Conservation (phyloP, 2,329 filamentous ascomycete genomes). For the Fusarium sp. region DNA sequence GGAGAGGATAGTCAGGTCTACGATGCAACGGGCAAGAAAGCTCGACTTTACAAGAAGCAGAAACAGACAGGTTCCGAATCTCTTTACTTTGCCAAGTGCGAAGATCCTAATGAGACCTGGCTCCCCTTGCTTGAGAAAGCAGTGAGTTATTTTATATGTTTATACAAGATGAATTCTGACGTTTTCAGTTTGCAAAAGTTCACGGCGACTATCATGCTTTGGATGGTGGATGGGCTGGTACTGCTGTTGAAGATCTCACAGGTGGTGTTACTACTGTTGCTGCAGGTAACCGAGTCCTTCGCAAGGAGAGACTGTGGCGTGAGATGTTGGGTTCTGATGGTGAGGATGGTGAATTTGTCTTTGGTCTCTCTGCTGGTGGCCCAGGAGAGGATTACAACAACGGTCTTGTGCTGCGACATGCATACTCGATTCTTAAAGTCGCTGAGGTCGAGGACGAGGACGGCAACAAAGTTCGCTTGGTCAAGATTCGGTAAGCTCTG, state of each 20-base stretch:
- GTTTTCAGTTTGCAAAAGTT: constrained; percentile 72
- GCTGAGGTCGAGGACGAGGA: constrained; percentile 57
- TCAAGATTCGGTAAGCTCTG: constrained; percentile 55
- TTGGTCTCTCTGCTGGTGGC: constrained; percentile 55
- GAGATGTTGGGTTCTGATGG: constrained; percentile 74
- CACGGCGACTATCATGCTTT: constrained; percentile 78
- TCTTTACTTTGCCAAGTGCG: constrained; percentile 76
- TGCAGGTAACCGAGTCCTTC: constrained; percentile 66
- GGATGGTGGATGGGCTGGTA: constrained; percentile 72
- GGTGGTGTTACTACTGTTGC: constrained; percentile 68
- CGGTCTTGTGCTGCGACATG: constrained; percentile 59
- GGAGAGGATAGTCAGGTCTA: constrained; percentile 52
- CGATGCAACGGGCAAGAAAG: constrained; percentile 60
- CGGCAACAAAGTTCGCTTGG: constrained; percentile 53
- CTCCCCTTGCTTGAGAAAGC: constrained; percentile 79
- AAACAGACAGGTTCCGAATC: constrained; percentile 76
- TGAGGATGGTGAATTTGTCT: constrained; percentile 75
- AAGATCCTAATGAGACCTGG: constrained; percentile 78
- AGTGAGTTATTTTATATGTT: constrained; percentile 21
- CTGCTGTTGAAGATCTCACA: constrained; percentile 61
- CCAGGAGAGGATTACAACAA: constrained; percentile 46
- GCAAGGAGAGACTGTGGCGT: constrained; percentile 77
- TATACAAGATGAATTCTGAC: neutral
- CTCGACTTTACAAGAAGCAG: constrained; percentile 68
- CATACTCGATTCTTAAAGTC: constrained; percentile 63